These are phyloP conservation scores for Zygoascus ofunaensis DNA, from an alignment of 805 yeast species.

Conservation along the genomic window DNA sequence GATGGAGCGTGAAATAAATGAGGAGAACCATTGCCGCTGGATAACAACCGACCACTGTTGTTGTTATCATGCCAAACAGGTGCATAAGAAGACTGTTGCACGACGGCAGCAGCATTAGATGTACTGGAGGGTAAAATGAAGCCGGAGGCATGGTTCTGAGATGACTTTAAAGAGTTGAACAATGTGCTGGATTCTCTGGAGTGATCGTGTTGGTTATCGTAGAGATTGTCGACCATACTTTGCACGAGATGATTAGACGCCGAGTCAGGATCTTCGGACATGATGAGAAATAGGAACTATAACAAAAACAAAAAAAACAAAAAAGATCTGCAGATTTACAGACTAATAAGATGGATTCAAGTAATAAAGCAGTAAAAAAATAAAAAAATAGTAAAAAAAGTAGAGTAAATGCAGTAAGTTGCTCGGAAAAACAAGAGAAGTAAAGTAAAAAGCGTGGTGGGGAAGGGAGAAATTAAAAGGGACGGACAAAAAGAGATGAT, in stretches of 20 bases:
- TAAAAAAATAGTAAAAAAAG: background rate
- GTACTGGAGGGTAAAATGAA: background rate
- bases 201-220: background rate
- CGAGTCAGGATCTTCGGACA: background rate
- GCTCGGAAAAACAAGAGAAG: too few relatives aligned
- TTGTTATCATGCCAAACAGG: background rate
- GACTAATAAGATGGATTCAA: too few relatives aligned
- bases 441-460: too few relatives aligned
- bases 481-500: background rate
- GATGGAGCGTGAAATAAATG: background rate
- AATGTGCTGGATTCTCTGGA: background rate
- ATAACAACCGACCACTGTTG: background rate
- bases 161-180: background rate
- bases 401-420: background rate
- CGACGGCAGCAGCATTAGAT: background rate
- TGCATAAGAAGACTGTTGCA: background rate
- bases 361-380: background rate
- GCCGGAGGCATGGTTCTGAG: background rate
- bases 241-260: background rate
- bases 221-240: conserved; percentile 4
- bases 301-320: background rate
- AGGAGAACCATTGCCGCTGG: background rate
- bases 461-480: background rate
- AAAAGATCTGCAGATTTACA: too few relatives aligned
- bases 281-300: background rate